phyloP scores from a whole-genome alignment of 805 yeast genomes.

The Jamesozyma jinghongensis region DNA sequence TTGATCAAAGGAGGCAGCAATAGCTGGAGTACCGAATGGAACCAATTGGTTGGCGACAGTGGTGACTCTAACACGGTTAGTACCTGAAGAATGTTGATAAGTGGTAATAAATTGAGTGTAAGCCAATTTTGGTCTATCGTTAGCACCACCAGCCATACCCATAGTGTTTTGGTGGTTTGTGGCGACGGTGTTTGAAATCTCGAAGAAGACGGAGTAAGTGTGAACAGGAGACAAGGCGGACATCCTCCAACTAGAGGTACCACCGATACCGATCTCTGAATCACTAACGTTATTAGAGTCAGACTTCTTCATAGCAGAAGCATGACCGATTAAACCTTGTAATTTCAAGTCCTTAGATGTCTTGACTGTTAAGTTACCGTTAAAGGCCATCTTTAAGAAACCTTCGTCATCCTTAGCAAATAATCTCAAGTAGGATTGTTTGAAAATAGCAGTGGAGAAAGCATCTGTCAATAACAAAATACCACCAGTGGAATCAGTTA shows the following conservation, averaged over 20 bases:
- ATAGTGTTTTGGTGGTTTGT: constrained; percentile 2
- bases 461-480: constrained; percentile 81
- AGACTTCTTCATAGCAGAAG: constrained; percentile 56
- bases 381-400: constrained; percentile 79
- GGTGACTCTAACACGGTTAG: constrained; percentile 81
- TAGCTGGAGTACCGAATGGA: constrained; percentile 47
- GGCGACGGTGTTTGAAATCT: constrained; percentile 45
- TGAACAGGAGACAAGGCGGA: constrained; percentile 80
- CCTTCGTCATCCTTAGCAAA: constrained; percentile 85
- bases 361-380: constrained; percentile 78
- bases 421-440: constrained; percentile 80
- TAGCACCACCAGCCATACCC: constrained; percentile 3
- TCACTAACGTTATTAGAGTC: constrained; percentile 76
- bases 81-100: constrained; percentile 93
- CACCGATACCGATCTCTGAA: constrained; percentile 89
- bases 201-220: constrained; percentile 84
- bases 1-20: constrained; percentile 78
- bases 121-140: constrained; percentile 30
- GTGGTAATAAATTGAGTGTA: constrained; percentile 80
- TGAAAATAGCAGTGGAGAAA: constrained; percentile 88
- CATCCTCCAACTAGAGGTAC: constrained; percentile 81
- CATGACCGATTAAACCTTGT: constrained; percentile 91
- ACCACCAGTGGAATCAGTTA: constrained; percentile 86
- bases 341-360: constrained; percentile 82
- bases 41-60: constrained; percentile 53